Percentiles rank a stretch among this genome's conserved stretches.
Conservation (phyloP, 129 eudicot genomes). For the Flaveria sonorensis region DNA sequence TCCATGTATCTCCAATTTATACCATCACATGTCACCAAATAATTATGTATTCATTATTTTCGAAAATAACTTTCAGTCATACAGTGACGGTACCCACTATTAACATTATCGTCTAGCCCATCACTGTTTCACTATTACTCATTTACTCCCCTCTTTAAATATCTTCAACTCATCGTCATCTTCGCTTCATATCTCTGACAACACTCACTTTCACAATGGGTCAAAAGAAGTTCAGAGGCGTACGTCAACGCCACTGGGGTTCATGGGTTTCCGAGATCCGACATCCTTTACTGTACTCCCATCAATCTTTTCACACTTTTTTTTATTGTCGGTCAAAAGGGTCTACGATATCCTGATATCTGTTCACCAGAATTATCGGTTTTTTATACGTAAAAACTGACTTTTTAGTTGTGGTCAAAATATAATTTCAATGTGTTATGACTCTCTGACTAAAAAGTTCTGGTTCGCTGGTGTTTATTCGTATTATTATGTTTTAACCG, state of each 20-base stretch:
- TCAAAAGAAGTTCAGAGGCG: conserved; percentile 90
- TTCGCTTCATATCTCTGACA: conserved; percentile 24
- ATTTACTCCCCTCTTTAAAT: conserved; percentile 34
- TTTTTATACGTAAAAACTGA: too few species aligned
- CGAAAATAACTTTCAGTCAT: neutral
- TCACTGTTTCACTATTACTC: neutral
- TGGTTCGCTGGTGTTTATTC: neutral
- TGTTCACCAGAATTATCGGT: too few species aligned
- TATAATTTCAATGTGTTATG: too few species aligned
- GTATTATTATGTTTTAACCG: neutral
- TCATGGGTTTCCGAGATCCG: conserved; percentile 99
- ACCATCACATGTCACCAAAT: too few species aligned
- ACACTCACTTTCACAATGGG: conserved; percentile 28
- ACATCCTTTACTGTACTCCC: conserved; percentile 74
- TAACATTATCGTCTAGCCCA: conserved; percentile 19
- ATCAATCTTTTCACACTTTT: neutral
- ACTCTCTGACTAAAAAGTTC: too few species aligned
- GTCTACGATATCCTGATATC: too few species aligned
- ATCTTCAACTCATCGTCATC: conserved; percentile 17
- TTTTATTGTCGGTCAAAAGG: neutral
- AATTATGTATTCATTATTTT: too few species aligned
- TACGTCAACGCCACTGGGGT: conserved; percentile 99
- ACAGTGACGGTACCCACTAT: neutral
- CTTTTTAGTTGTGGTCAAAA: too few species aligned
- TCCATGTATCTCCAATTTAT: too few species aligned